These are phyloP conservation scores for Penicillium turbatum DNA, from an alignment of 495 filamentous ascomycete species.

Conservation along the genomic window DNA sequence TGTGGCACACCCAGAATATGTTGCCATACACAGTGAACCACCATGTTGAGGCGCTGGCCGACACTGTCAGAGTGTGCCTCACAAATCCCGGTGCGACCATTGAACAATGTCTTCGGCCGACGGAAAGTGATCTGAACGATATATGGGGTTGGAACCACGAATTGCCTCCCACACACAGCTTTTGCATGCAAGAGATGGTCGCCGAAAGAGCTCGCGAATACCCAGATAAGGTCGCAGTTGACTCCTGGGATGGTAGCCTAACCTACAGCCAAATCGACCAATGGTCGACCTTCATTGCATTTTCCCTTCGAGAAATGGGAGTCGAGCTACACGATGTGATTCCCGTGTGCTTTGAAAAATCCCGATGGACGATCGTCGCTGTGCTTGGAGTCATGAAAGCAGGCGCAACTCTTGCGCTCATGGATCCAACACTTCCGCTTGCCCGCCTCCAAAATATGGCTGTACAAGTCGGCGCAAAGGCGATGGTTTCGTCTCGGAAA, in stretches of 20 bases:
- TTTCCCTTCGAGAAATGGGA: conserved; percentile 22
- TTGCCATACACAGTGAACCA: conserved; percentile 32
- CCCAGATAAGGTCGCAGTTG: conserved; percentile 37
- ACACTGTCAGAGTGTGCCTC: conserved; percentile 30
- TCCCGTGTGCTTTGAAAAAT: conserved; percentile 48
- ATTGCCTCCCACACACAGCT: conserved; percentile 28
- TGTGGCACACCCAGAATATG: conserved; percentile 28
- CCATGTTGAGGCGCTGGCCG: conserved; percentile 27
- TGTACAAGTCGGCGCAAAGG: conserved; percentile 28
- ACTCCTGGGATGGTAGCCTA: conserved; percentile 46
- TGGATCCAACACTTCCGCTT: conserved; percentile 37
- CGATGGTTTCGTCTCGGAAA: conserved; percentile 30
- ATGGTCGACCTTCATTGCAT: conserved; percentile 32
- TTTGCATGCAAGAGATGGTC: conserved; percentile 48
- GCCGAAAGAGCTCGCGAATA: conserved; percentile 27
- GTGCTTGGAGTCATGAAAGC: conserved; percentile 43
- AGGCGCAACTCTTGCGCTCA: conserved; percentile 36
- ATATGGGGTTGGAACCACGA: conserved; percentile 35
- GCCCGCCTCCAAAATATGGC: conserved; percentile 39
- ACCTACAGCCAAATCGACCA: conserved; percentile 43
- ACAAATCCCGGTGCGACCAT: conserved; percentile 18
- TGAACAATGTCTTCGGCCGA: conserved; percentile 24
- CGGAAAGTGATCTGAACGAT: conserved; percentile 24
- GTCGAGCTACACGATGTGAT: conserved; percentile 33
- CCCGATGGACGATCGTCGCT: conserved; percentile 43